Evolutionary conservation across 352 stramenopile species (phyloP), one percentile per base, ranked within the genome.

Genomic region (Pythium periplocum): DNA sequence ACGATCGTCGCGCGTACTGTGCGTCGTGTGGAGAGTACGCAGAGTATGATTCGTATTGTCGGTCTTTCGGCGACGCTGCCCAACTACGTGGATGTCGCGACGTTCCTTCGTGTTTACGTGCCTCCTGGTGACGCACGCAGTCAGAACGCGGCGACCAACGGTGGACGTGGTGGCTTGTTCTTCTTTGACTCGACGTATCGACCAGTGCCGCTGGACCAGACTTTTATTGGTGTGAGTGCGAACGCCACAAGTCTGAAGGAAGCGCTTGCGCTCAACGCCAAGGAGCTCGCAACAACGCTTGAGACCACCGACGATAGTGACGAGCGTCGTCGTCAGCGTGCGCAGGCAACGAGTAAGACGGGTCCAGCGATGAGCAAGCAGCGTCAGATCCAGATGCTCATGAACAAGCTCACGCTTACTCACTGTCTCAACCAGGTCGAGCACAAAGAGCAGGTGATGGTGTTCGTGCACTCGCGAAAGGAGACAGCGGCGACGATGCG

Each of bases 401-500:
- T 95, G 83, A 92, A 93, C 68, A 89, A 96, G 58, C 64, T 95
- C 12, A 72, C 79, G 17, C 73, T 86, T 6, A 68, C 71, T 1
- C 82, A 91, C 46, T 92, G 83, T 41, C 47, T 92, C 12, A 67
- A 73, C 42, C 81, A 90, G 38, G 71, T 91, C 0, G 60, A 75
- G 40, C 67, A 79, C 38, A 71, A 78, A 9, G 73, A 95, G 58
- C 85, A 95, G 55, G 82, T 98, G 2, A 99, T 99, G 98, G 95
- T 99, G 6, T 99, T 99, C 78, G 97, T 99, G 6, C 97, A 99
- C 71, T 98, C 91, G 11, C 90, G 98, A 36, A 99, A 99, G 63
- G 97, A 99, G 48, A 99, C 98, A 0, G 86, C 92, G 26, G 86
- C 86, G 36, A 99, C 98, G 10, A 97, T 97, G 55, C 85, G 81